These are phyloP conservation scores for Gnomoniopsis sp. DNA, from an alignment of 2,329 filamentous ascomycete species.

Conservation along the genomic window DNA sequence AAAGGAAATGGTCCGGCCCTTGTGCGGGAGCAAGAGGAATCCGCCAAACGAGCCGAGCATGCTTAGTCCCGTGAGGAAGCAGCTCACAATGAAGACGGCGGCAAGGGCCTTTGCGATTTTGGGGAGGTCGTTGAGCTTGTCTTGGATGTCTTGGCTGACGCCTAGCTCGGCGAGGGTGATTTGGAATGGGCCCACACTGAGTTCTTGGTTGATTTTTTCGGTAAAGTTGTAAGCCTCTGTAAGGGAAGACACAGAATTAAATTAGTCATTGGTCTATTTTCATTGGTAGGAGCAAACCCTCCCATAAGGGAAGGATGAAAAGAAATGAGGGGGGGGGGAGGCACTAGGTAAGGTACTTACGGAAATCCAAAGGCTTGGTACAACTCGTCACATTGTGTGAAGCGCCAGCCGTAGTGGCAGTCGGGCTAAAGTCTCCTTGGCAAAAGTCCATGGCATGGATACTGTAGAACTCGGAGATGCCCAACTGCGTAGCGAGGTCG, in stretches of 20 bases:
- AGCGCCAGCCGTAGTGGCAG: conserved; percentile 18
- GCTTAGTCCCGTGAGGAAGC: conserved; percentile 17
- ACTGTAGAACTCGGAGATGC: conserved; percentile 30
- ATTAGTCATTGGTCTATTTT: no score
- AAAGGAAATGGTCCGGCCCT: conserved; percentile 23
- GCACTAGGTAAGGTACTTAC: conserved; percentile 9
- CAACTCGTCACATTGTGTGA: conserved; percentile 25
- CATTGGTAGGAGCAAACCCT: background rate
- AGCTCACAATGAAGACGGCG: conserved; percentile 20
- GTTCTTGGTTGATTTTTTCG: conserved; percentile 18
- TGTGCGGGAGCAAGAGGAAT: conserved; percentile 13
- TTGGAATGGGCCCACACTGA: conserved; percentile 20
- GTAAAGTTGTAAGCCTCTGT: conserved; percentile 20
- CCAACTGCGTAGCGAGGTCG: conserved; percentile 24
- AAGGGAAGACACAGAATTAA: no score
- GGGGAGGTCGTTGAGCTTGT: conserved; percentile 19
- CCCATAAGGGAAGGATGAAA: background rate
- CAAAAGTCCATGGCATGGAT: conserved; percentile 28
- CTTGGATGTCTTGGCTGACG: conserved; percentile 19
- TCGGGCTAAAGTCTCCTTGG: conserved; percentile 26
- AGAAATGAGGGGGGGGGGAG: background rate
- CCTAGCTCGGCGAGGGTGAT: conserved; percentile 19
- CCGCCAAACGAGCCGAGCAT: conserved; percentile 17
- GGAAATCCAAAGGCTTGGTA: conserved; percentile 21
- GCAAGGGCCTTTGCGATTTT: conserved; percentile 20